phyloP scores from a whole-genome alignment of 1,284 basidiomycete species.

The Cryptococcus depauperatus region DNA sequence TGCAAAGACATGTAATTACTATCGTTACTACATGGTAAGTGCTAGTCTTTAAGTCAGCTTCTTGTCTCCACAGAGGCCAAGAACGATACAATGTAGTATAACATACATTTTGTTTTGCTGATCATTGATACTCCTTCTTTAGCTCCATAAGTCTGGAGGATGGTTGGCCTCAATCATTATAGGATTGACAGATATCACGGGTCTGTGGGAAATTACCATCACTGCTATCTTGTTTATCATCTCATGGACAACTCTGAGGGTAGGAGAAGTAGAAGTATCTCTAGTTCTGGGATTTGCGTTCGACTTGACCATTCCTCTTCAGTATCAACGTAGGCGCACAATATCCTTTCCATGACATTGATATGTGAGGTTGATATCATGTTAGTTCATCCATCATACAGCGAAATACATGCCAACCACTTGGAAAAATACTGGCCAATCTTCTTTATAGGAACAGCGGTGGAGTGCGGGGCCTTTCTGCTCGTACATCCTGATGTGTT shows the following conservation, averaged over 20 bases:
- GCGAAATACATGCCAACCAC: conserved; percentile 6
- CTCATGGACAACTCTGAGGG: conserved; percentile 21
- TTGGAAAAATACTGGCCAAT: conserved; percentile 25
- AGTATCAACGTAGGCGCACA: conserved; percentile 8
- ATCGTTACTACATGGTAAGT: conserved; percentile 13
- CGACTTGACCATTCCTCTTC: conserved; percentile 26
- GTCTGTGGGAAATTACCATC: conserved; percentile 22
- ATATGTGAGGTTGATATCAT: not conserved
- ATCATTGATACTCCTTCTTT: not conserved
- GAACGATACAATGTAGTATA: too few relatives aligned
- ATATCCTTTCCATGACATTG: not conserved
- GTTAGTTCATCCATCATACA: conserved; percentile 4
- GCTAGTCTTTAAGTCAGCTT: too few relatives aligned
- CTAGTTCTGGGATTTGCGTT: conserved; percentile 20
- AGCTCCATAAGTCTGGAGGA: conserved; percentile 29
- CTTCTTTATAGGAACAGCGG: conserved; percentile 14
- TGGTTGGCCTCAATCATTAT: conserved; percentile 25
- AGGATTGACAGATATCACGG: conserved; percentile 10
- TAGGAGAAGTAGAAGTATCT: conserved; percentile 12
- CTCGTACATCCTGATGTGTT: conserved; percentile 24
- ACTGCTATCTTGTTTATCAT: conserved; percentile 17
- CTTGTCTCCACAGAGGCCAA: not conserved
- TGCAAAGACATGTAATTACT: conserved; percentile 4
- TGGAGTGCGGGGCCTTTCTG: conserved; percentile 18
- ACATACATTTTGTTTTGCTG: not conserved